Evolutionary conservation across 192 early-diverging fungal genomes (phyloP), one percentile per base, ranked within the genome.

Genomic region (Spizellomyces sp.): DNA sequence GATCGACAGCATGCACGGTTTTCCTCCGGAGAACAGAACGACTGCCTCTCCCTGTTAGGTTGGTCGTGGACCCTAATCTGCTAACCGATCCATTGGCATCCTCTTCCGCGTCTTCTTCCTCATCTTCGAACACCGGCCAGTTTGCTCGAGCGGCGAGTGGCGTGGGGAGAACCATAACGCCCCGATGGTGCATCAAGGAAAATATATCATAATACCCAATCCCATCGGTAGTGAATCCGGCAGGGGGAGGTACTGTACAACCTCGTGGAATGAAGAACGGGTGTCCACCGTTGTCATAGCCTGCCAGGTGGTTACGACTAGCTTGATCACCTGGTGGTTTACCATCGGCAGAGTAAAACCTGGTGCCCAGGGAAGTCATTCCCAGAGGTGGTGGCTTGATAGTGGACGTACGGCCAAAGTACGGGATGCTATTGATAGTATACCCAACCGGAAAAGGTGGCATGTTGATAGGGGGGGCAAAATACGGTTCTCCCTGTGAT

Each of bases 191-290:
- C 70, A 87, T 74, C 22, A 88, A 50, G 5, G 82, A 72, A 9
- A 81, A 76, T 43, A 88, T 78, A 60, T 88, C 87, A 73, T 87
- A 88, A 67, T 79, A 88, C 4, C 83, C 75, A 47, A 88, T 85
- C 8, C 87, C 87, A 56, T 87, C 83, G 6, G 75, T 45, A 9
- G 87, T 88, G 63, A 79, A 88, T 5, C 87, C 87, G 8, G 79
- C 57, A 21, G 87, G 87, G 6, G 73, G 64, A 14, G 84, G 83
- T 6, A 86, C 62, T 0, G 74, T 74, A 68, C 81, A 88, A 22
- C 87, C 87, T 48, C 79, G 45, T n/a, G 87, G 84, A 68, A 88
- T 70, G 60, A 75, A 88, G 59, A 88, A 84, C 4, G 87, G 87
- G 15, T 87, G 81, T 1, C 87, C 87, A 52, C 44, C 27, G 64